These are phyloP conservation scores for Mucor mucedo DNA, from an alignment of 371 early-diverging fungal genomes.

Conservation along the genomic window DNA sequence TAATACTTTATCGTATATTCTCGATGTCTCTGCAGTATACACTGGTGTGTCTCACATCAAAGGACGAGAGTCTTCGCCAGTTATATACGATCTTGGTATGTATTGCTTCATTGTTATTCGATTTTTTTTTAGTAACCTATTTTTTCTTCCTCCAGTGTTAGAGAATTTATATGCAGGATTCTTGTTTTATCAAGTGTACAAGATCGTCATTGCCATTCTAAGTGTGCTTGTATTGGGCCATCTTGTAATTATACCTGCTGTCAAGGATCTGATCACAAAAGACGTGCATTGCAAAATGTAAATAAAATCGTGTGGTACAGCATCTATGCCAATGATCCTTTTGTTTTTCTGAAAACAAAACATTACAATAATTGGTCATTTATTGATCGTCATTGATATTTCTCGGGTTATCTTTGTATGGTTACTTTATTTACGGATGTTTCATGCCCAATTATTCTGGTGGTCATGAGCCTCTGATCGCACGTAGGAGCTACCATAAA, in stretches of 20 bases:
- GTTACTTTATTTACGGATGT: no score
- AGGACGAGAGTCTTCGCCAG: conserved; percentile 25
- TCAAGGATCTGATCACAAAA: conserved; percentile 1
- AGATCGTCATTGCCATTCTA: conserved; percentile 30
- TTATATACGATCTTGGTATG: conserved; percentile 43
- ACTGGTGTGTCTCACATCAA: conserved; percentile 41
- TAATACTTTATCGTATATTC: conserved; percentile 5
- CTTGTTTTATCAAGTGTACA: conserved; percentile 41
- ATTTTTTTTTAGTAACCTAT: not conserved
- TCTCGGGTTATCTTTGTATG: no score
- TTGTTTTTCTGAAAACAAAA: no score
- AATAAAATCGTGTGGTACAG: no score
- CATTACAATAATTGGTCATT: no score
- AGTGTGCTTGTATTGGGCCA: conserved; percentile 15
- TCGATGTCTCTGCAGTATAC: conserved; percentile 31
- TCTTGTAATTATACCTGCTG: conserved; percentile 26
- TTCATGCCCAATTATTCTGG: no score
- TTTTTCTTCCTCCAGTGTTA: conserved; percentile 22
- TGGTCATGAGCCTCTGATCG: no score
- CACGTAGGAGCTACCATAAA: no score
- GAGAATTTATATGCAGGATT: conserved; percentile 37
- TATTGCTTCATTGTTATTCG: no score
- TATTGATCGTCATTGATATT: no score
- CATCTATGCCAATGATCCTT: no score
- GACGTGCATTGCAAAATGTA: no score